Conservation (phyloP, 139 green algal species). For the Pedinophyceae sp. region DNA sequence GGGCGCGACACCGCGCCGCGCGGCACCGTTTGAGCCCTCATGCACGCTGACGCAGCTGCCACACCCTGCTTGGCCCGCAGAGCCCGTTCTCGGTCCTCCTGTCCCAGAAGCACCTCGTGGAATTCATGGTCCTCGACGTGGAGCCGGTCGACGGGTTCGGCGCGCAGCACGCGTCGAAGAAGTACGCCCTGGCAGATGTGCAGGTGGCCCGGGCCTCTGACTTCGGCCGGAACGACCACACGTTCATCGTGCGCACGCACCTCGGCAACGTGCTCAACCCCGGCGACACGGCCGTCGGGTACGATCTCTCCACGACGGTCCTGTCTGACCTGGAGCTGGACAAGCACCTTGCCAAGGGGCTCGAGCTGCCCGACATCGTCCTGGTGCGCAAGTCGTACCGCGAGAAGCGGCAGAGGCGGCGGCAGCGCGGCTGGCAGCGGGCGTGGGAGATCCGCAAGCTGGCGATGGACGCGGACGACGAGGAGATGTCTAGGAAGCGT, state of each 20-base stretch:
- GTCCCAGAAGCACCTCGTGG: slow-evolving; percentile 40
- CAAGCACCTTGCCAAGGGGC: slow-evolving; percentile 31
- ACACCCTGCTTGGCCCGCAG: too few relatives aligned
- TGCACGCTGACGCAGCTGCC: too few relatives aligned
- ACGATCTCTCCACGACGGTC: slow-evolving; percentile 69
- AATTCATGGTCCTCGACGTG: slow-evolving; percentile 85
- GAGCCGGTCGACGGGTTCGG: slow-evolving; percentile 27
- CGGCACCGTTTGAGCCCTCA: too few relatives aligned
- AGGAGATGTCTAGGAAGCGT: slow-evolving; percentile 2
- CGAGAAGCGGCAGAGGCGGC: slow-evolving; percentile 48
- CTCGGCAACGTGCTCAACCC: slow-evolving; percentile 70
- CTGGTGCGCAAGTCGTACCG: slow-evolving; percentile 86
- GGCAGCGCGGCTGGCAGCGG: slow-evolving; percentile 24
- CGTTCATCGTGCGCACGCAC: slow-evolving; percentile 57
- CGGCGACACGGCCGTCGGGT: slow-evolving; percentile 74
- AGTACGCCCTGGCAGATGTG: slow-evolving; percentile 31
- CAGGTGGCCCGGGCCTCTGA: slow-evolving; percentile 62
- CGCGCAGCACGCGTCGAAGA: not conserved
- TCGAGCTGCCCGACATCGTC: slow-evolving; percentile 68
- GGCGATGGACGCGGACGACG: slow-evolving; percentile 46
- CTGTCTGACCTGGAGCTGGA: slow-evolving; percentile 62
- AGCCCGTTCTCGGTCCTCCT: slow-evolving; percentile 50
- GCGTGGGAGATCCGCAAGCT: slow-evolving; percentile 65
- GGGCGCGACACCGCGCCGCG: too few relatives aligned
- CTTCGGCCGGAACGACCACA: slow-evolving; percentile 79